These are phyloP conservation scores for Salix suchowensis DNA, from an alignment of 345 rosid species.

Conservation along the genomic window DNA sequence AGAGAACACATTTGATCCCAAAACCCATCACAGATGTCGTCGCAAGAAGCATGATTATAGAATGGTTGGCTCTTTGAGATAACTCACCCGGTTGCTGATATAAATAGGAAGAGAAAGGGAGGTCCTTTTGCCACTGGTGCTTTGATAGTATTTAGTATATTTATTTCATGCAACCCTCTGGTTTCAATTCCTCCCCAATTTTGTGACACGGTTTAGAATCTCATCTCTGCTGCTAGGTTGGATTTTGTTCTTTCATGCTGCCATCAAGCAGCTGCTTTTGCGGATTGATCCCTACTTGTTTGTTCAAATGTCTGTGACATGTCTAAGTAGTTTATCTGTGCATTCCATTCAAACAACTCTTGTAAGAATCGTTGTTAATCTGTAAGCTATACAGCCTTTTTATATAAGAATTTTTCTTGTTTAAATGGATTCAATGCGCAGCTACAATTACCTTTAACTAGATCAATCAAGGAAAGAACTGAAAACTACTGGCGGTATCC, in stretches of 20 bases:
- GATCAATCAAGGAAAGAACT: neutral
- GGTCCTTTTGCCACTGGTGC: neutral
- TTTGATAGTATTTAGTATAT: neutral
- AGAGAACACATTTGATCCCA: slow-evolving; percentile 69
- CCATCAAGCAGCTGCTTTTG: neutral
- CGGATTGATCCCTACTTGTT: neutral
- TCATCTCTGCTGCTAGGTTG: neutral
- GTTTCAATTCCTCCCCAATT: neutral
- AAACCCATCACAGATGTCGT: slow-evolving; percentile 71
- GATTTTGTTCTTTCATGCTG: neutral
- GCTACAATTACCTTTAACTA: neutral
- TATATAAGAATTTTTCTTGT: neutral
- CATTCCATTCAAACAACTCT: neutral
- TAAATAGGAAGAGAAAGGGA: neutral
- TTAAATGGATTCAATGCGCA: neutral
- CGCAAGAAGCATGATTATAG: slow-evolving; percentile 82
- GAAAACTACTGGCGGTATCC: neutral
- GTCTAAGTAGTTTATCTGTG: neutral
- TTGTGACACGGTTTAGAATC: neutral
- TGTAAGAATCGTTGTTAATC: neutral
- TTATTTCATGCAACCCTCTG: neutral
- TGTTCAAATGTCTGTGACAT: neutral
- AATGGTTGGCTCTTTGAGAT: slow-evolving; percentile 57
- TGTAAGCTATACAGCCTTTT: neutral
- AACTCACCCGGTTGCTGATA: neutral